These are phyloP conservation scores for Gossypium aridum DNA, from an alignment of 441 rosid species.

Conservation along the genomic window DNA sequence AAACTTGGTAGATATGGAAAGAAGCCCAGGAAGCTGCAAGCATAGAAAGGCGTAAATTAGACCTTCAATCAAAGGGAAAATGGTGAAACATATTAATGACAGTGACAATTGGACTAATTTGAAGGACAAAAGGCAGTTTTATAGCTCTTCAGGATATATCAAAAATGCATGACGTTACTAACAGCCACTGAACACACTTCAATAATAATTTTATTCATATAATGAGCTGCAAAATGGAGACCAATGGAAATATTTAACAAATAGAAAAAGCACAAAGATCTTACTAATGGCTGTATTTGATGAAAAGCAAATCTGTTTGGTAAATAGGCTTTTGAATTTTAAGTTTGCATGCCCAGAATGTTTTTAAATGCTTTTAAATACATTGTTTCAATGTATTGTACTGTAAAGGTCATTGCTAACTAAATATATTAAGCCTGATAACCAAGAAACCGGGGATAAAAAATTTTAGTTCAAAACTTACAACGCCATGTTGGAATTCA, in stretches of 20 bases:
- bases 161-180: too few species aligned
- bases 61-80: neutral
- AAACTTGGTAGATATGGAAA: conserved; percentile 79
- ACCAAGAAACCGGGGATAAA: neutral
- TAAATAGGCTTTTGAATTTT: neutral
- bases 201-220: neutral
- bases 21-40: conserved; percentile 83
- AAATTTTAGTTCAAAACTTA: conserved; percentile 27
- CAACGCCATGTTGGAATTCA: conserved; percentile 78
- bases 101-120: neutral
- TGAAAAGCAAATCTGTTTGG: neutral
- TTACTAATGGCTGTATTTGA: neutral
- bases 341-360: neutral
- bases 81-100: neutral
- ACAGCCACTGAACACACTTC: neutral
- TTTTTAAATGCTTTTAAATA: neutral
- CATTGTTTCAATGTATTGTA: neutral
- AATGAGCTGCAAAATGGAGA: neutral
- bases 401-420: neutral
- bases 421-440: neutral
- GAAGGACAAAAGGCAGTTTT: neutral
- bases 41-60: neutral
- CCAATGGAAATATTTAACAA: neutral
- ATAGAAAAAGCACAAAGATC: neutral
- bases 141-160: neutral